phyloP scores from a whole-genome alignment of 345 rosid genomes.

The Jatropha curcas region DNA sequence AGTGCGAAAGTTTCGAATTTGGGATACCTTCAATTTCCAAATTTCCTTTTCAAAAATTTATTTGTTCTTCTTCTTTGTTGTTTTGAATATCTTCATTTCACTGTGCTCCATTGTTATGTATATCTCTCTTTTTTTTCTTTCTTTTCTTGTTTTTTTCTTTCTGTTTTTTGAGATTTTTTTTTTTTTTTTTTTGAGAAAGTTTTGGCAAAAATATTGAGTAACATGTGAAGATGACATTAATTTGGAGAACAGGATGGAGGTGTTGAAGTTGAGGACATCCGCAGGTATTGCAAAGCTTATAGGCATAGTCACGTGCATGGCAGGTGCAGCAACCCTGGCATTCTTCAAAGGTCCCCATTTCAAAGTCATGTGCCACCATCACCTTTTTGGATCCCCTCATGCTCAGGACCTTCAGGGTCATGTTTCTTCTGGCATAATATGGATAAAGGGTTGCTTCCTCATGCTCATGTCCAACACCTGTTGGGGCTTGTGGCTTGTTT shows the following conservation, averaged over 20 bases:
- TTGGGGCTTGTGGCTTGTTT: slow-evolving; percentile 86
- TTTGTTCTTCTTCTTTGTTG: too few relatives aligned
- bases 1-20: too few relatives aligned
- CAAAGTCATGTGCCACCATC: slow-evolving; percentile 41
- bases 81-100: too few relatives aligned
- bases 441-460: slow-evolving; percentile 88
- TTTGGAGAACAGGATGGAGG: slow-evolving; percentile 56
- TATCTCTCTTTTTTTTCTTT: too few relatives aligned
- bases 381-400: slow-evolving; percentile 28
- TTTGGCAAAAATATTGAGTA: too few relatives aligned
- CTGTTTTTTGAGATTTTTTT: too few relatives aligned
- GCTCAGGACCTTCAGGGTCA: slow-evolving; percentile 24
- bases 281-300: slow-evolving; percentile 68
- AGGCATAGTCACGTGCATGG: slow-evolving; percentile 64
- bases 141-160: too few relatives aligned
- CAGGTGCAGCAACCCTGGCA: slow-evolving; percentile 66
- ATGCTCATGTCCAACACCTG: slow-evolving; percentile 64
- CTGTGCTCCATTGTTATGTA: too few relatives aligned
- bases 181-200: too few relatives aligned
- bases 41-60: too few relatives aligned
- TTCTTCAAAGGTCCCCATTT: slow-evolving; percentile 75
- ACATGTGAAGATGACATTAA: too few relatives aligned
- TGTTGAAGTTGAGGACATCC: slow-evolving; percentile 48
- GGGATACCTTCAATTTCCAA: too few relatives aligned
- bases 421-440: slow-evolving; percentile 45